These are phyloP conservation scores for Carex pumila DNA, from an alignment of 176 grass and related monocot species.

Conservation along the genomic window DNA sequence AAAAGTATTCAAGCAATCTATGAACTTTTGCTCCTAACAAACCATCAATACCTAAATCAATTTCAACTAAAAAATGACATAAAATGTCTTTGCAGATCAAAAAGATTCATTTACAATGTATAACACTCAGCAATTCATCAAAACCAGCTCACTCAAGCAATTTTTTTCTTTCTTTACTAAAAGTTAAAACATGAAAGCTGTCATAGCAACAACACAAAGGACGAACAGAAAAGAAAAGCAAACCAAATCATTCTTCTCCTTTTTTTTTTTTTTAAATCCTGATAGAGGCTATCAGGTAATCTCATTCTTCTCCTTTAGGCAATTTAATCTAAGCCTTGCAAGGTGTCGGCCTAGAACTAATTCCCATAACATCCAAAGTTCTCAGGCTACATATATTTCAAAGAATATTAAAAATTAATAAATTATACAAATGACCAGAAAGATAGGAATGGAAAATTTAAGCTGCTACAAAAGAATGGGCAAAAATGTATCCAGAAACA, in stretches of 20 bases:
- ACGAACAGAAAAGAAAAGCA: neutral
- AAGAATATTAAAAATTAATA: neutral
- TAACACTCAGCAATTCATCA: too few species aligned
- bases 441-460: neutral
- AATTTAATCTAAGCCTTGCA: neutral
- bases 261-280: too few species aligned
- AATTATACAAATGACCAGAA: neutral
- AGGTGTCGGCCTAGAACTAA: conserved; percentile 28
- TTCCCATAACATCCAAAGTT: conserved; percentile 59
- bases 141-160: too few species aligned
- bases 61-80: too few species aligned
- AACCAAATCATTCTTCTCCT: neutral
- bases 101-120: too few species aligned
- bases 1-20: too few species aligned
- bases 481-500: neutral
- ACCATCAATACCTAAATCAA: too few species aligned
- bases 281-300: too few species aligned
- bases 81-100: too few species aligned
- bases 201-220: neutral
- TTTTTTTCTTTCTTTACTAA: too few species aligned
- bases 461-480: neutral
- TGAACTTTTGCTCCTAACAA: too few species aligned
- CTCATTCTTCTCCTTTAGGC: neutral
- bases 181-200: too few species aligned
- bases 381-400: conserved; percentile 23